Base-by-base conservation (phyloP, 371 early-diverging fungal genomes). In the Rhizomucor miehei region DNA sequence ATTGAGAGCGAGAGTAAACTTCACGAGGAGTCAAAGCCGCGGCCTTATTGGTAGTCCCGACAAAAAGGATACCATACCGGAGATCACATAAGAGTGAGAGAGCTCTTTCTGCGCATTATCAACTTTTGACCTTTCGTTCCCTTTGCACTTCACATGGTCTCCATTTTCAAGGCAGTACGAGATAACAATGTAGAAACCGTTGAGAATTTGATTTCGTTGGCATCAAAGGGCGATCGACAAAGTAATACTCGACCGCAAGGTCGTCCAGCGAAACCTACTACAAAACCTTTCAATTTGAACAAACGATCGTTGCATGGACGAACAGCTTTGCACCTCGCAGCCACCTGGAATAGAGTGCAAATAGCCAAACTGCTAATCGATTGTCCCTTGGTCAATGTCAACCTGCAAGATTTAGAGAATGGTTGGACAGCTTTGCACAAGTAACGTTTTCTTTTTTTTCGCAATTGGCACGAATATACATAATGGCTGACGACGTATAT, bases 351-450 rank as follows among this genome's bases (percentile, higher is more conserved):
- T 54, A 56, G 79, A 49, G 41, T 51, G 3, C 69, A 71, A 20
- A 59, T 79, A 13, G 75, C 80, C 47, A 57, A 60, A 29, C 24
- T 61, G 5, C 60, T 87, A 6, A 62, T 86, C 12, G 57, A 59
- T 14, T 77, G 75, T 59, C 66, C 81, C 1, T 59, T 62, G 20
- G 74, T 86, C 24, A 73, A 84, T 57, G 70, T 88, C 40, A 89
- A 89, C 54, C 19, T 74, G 8, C 77, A 72, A 55, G 91, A 91
- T 57, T 51, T 61, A 23, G 91, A 89, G 57, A 82, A 77, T 50
- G 86, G 88, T 0, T 89, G 87, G 79, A 89, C 91, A 14, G 78
- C 85, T 9, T 61, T 89, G 34, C 89, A 91, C 58, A 76, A 73
- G 84, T 79, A 68, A 29, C 8, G 55, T 37, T 10, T 14, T 40